These are phyloP conservation scores for Eremomyces bilateralis DNA, from an alignment of 495 filamentous ascomycete species.

Conservation along the genomic window DNA sequence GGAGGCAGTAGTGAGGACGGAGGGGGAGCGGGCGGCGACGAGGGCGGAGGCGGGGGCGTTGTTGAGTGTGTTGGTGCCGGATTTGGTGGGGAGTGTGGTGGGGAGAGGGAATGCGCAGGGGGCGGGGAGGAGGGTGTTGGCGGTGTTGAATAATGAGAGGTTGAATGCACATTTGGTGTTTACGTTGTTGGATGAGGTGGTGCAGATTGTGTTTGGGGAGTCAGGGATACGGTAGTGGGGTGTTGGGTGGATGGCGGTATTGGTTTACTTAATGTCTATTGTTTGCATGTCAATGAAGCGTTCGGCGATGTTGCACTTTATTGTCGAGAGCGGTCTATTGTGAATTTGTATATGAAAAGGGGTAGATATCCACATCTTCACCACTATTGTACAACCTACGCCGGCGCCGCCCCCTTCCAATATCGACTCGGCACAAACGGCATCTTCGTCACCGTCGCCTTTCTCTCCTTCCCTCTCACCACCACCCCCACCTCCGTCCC, in stretches of 20 bases:
- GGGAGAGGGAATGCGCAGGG: slow-evolving; percentile 19
- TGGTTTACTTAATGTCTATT: no score
- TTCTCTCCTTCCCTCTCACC: slow-evolving; percentile 61
- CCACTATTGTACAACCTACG: no score
- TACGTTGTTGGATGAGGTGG: slow-evolving; percentile 19
- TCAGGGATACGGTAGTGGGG: no score
- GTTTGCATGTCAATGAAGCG: no score
- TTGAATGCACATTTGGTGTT: slow-evolving; percentile 20
- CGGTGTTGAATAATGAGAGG: slow-evolving; percentile 20
- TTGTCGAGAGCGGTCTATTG: no score
- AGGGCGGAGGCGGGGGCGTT: slow-evolving; percentile 18
- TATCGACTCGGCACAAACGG: slow-evolving; percentile 79
- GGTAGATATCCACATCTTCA: no score
- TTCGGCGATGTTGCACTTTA: no score
- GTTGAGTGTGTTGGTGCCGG: slow-evolving; percentile 24
- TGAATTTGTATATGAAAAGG: no score
- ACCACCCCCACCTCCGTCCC: slow-evolving; percentile 66
- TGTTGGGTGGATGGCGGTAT: no score
- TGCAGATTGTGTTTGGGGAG: slow-evolving; percentile 18
- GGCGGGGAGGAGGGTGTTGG: slow-evolving; percentile 17
- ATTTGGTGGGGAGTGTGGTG: slow-evolving; percentile 26
- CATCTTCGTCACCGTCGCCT: slow-evolving; percentile 74
- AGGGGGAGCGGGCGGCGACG: slow-evolving; percentile 31
- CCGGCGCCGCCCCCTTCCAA: slow-evolving; percentile 16
- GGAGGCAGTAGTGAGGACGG: slow-evolving; percentile 14